Conservation (phyloP, 2,329 filamentous ascomycete genomes). For the Pseudogymnoascus sp. region DNA sequence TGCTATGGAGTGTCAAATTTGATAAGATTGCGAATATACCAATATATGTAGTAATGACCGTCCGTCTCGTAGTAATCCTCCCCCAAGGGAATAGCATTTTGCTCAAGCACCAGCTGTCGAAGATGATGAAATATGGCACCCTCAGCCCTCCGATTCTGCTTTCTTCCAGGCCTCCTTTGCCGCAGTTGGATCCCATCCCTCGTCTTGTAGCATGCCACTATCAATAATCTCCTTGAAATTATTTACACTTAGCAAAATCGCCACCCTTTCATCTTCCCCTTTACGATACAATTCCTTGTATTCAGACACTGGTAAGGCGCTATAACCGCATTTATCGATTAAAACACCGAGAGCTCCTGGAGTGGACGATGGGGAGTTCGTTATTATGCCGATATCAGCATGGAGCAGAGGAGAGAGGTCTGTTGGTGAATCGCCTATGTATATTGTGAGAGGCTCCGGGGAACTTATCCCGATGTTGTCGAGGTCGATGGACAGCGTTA, state of each 20-base stretch:
- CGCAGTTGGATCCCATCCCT: not conserved
- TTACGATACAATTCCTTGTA: slow-evolving; percentile 15
- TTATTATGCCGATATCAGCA: slow-evolving; percentile 18
- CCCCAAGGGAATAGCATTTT: not conserved
- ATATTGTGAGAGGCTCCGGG: slow-evolving; percentile 13
- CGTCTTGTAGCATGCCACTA: slow-evolving; percentile 11
- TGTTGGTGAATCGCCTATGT: slow-evolving; percentile 25
- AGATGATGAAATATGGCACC: not conserved
- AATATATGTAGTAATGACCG: not conserved
- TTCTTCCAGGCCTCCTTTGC: not conserved
- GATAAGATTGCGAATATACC: not conserved
- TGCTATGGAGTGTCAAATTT: not conserved
- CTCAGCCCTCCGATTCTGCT: not conserved
- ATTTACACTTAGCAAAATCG: slow-evolving; percentile 13
- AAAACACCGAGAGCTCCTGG: not conserved
- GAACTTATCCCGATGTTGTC: not conserved
- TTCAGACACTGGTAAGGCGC: slow-evolving; percentile 15
- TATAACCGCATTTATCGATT: slow-evolving; percentile 16
- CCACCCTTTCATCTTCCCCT: slow-evolving; percentile 10
- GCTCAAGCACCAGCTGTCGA: not conserved
- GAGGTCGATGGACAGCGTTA: slow-evolving; percentile 9
- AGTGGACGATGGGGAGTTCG: slow-evolving; percentile 11
- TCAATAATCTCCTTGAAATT: slow-evolving; percentile 20
- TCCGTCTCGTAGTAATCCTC: too few relatives aligned
- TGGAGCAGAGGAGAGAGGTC: slow-evolving; percentile 25